Conservation (phyloP, 352 stramenopile species). For the Pythium oligandrum region DNA sequence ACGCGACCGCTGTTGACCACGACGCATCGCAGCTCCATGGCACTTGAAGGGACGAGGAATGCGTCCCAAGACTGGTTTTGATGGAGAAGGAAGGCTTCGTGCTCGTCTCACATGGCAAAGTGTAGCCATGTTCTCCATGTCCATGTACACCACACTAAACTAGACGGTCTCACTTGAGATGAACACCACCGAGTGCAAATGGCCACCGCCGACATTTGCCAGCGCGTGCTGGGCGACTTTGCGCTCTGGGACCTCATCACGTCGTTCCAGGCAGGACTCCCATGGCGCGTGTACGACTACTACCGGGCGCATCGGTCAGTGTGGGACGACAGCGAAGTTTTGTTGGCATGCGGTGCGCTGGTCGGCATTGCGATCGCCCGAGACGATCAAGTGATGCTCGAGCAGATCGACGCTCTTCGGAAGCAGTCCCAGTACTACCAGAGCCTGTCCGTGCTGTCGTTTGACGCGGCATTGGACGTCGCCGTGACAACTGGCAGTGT, state of each 20-base stretch:
- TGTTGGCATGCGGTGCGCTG: background rate
- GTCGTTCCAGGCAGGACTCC: background rate
- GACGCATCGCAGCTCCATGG: too few relatives aligned
- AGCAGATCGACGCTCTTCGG: slow-evolving; percentile 5
- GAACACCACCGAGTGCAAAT: too few relatives aligned
- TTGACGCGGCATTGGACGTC: background rate
- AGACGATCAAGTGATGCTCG: slow-evolving; percentile 9
- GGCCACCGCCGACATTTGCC: too few relatives aligned
- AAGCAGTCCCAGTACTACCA: slow-evolving; percentile 11
- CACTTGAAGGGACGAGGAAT: too few relatives aligned
- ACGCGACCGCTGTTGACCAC: too few relatives aligned
- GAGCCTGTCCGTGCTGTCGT: background rate
- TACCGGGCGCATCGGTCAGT: background rate
- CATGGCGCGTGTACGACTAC: background rate
- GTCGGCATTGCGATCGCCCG: slow-evolving; percentile 6
- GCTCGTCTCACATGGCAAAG: too few relatives aligned
- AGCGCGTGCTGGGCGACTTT: background rate
- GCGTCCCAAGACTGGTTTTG: too few relatives aligned
- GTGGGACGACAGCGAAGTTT: background rate
- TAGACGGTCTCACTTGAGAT: too few relatives aligned
- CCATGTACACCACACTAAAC: too few relatives aligned
- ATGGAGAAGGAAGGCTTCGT: too few relatives aligned
- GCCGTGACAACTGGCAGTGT: background rate
- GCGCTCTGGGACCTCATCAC: background rate
- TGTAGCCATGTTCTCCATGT: too few relatives aligned